Percentiles rank a stretch among this genome's conserved stretches.
phyloP scores from a whole-genome alignment of 2,329 filamentous ascomycete species.

The Alternaria ethzedia region DNA sequence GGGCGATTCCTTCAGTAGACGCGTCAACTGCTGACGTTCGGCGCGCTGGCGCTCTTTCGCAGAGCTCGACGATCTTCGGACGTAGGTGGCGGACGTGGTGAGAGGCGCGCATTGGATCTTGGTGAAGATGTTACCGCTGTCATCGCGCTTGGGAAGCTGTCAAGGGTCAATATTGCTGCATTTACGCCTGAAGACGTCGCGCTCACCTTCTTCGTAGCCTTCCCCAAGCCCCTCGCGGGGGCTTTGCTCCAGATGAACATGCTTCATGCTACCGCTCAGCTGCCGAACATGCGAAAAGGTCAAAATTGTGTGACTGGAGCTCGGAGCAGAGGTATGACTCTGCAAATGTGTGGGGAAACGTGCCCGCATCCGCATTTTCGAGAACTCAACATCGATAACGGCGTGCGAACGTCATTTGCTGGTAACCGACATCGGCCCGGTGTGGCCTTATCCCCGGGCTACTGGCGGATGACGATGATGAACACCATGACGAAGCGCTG shows the following conservation, averaged over 20 bases:
- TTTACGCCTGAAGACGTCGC: slow-evolving; percentile 11
- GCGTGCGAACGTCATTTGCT: slow-evolving; percentile 20
- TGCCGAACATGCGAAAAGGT: slow-evolving; percentile 10
- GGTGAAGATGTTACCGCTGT: slow-evolving; percentile 12
- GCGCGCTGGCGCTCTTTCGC: slow-evolving; percentile 46
- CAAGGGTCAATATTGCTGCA: slow-evolving; percentile 13
- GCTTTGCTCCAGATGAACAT: slow-evolving; percentile 46
- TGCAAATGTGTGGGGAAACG: slow-evolving; percentile 7
- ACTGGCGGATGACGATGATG: neutral
- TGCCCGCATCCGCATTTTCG: slow-evolving; percentile 7
- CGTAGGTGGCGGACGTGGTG: slow-evolving; percentile 20
- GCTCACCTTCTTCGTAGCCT: slow-evolving; percentile 30
- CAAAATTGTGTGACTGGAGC: neutral
- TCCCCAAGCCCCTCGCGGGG: slow-evolving; percentile 43
- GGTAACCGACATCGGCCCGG: slow-evolving; percentile 22
- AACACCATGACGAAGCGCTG: slow-evolving; percentile 7
- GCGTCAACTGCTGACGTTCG: slow-evolving; percentile 46
- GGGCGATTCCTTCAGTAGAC: slow-evolving; percentile 79
- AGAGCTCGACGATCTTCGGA: slow-evolving; percentile 32
- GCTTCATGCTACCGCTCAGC: slow-evolving; percentile 43
- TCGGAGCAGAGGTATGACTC: slow-evolving; percentile 11
- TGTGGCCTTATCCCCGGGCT: slow-evolving; percentile 2
- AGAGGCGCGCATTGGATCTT: slow-evolving; percentile 9
- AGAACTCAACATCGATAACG: slow-evolving; percentile 4
- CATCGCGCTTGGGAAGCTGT: slow-evolving; percentile 32